Percentiles rank a stretch among this genome's conserved stretches.
Conservation (phyloP, 345 rosid species). For the Salix koriyanagi region DNA sequence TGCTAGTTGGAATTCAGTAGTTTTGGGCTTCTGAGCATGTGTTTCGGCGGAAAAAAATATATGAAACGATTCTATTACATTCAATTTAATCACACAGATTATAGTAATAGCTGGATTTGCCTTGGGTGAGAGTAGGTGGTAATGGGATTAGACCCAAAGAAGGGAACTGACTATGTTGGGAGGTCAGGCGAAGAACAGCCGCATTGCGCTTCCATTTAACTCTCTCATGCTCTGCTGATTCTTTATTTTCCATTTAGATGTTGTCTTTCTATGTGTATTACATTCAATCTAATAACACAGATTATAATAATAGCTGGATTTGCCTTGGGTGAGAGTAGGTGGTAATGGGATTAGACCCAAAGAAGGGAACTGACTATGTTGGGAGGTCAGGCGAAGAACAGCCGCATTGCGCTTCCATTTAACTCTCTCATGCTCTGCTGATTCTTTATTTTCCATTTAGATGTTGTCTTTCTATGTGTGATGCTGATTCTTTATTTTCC, state of each 20-base stretch:
- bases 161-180: not conserved
- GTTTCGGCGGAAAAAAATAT: not conserved
- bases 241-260: not conserved
- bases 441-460: not conserved
- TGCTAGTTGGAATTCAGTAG: not conserved
- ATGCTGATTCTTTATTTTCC: not conserved
- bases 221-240: not conserved
- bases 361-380: not conserved
- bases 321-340: slow-evolving; percentile 3
- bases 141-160: not conserved
- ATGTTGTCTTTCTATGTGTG: not conserved
- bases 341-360: not conserved
- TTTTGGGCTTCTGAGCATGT: not conserved
- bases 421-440: not conserved
- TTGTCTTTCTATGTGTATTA: not conserved
- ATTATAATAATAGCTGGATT: not conserved
- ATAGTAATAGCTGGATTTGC: not conserved
- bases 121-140: slow-evolving; percentile 5
- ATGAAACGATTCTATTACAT: not conserved
- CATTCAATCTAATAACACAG: not conserved
- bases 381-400: not conserved
- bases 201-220: not conserved
- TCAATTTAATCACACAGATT: not conserved
- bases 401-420: not conserved
- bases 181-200: not conserved